Evolutionary conservation across 2,329 filamentous ascomycete species (phyloP).

Genomic region (Aureobasidium melanogenum): DNA sequence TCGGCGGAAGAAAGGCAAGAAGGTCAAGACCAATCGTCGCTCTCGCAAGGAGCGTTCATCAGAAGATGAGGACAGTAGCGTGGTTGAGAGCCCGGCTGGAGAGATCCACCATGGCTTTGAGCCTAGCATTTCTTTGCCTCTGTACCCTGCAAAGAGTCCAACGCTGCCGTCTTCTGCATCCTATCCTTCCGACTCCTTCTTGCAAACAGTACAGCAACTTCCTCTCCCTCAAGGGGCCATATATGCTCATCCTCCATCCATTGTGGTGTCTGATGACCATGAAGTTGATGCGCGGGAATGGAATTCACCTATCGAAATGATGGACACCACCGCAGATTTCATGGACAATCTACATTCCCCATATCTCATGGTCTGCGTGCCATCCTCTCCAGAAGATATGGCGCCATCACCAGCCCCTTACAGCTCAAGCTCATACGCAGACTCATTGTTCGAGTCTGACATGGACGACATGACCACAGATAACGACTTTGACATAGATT

Average conservation of each 20-base stretch:
- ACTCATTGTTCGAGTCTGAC: conserved; percentile 1
- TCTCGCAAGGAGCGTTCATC: background rate
- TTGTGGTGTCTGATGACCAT: background rate
- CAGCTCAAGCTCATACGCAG: background rate
- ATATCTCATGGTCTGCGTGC: background rate
- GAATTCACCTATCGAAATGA: background rate
- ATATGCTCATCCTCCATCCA: background rate
- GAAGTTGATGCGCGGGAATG: background rate
- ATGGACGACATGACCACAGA: background rate
- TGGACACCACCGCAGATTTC: background rate
- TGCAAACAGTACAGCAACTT: background rate
- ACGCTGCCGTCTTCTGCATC: background rate
- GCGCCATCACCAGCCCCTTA: background rate
- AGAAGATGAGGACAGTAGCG: background rate
- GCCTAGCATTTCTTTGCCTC: background rate
- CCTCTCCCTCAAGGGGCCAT: background rate
- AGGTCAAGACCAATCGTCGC: background rate
- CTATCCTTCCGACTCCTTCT: background rate
- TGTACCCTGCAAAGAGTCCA: background rate
- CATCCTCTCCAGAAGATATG: background rate
- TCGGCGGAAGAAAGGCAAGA: background rate
- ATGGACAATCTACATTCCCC: background rate
- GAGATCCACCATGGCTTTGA: background rate
- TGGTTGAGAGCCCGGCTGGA: background rate
- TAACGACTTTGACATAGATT: background rate